Conservation (phyloP, 78 protist species). For the Cavenderia fasciculata region DNA sequence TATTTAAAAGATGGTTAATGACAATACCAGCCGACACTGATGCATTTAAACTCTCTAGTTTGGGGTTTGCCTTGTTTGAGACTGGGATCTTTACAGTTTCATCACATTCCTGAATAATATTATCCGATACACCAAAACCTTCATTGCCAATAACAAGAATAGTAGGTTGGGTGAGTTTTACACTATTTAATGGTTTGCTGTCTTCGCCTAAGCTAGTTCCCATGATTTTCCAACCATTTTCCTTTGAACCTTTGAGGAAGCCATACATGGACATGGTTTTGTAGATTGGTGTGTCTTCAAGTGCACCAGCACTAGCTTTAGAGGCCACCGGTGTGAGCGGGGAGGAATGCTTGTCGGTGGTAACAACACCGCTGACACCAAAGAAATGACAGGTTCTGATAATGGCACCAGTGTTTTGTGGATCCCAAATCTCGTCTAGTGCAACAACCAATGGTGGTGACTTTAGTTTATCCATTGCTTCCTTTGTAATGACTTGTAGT, state of each 20-base stretch:
- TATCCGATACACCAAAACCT: slow-evolving; percentile 64
- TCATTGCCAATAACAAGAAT: slow-evolving; percentile 70
- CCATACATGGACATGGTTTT: background rate
- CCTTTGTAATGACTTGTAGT: background rate
- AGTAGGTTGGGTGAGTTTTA: slow-evolving; percentile 43
- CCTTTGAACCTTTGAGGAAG: slow-evolving; percentile 22
- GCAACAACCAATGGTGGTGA: slow-evolving; percentile 54
- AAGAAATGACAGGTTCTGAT: slow-evolving; percentile 45
- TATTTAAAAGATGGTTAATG: background rate
- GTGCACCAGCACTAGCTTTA: slow-evolving; percentile 50
- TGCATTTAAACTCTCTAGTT: slow-evolving; percentile 26
- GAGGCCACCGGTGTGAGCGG: slow-evolving; percentile 60
- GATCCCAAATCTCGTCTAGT: slow-evolving; percentile 76
- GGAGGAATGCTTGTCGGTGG: slow-evolving; percentile 28
- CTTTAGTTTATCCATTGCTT: background rate
- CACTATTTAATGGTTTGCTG: background rate
- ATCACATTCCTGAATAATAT: background rate
- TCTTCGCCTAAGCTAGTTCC: slow-evolving; percentile 12
- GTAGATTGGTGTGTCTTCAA: slow-evolving; percentile 27
- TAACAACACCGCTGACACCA: slow-evolving; percentile 45
- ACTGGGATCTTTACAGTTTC: background rate
- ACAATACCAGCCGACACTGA: slow-evolving; percentile 30
- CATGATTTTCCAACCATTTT: slow-evolving; percentile 68
- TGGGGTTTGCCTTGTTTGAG: background rate
- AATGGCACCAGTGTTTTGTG: slow-evolving; percentile 73